These are phyloP conservation scores for Curvularia sp. DNA, from an alignment of 2,329 filamentous ascomycete species.

Conservation along the genomic window DNA sequence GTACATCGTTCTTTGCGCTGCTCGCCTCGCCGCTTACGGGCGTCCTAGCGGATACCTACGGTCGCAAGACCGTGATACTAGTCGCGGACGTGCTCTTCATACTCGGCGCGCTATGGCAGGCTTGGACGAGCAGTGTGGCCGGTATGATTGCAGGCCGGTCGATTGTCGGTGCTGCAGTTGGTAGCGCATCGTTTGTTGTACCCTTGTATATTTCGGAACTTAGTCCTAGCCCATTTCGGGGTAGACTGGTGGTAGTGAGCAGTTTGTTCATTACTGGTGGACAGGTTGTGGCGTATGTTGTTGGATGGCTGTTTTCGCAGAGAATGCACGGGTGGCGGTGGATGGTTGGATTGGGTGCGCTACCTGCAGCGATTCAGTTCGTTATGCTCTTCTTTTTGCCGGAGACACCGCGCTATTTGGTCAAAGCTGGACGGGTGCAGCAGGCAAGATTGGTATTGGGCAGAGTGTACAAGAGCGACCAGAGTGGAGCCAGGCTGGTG, in stretches of 20 bases:
- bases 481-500: constrained; percentile 54
- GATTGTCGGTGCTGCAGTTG: constrained; percentile 75
- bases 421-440: constrained; percentile 67
- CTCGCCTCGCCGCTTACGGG: constrained; percentile 63
- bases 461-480: constrained; percentile 64
- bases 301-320: constrained; percentile 75
- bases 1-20: constrained; percentile 64
- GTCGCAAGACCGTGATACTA: constrained; percentile 83
- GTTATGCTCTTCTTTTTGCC: constrained; percentile 75
- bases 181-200: constrained; percentile 79
- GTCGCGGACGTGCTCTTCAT: constrained; percentile 69
- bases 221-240: constrained; percentile 76
- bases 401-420: constrained; percentile 88
- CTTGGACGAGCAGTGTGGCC: constrained; percentile 63
- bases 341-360: constrained; percentile 86
- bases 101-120: constrained; percentile 70
- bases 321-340: constrained; percentile 75
- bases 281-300: constrained; percentile 85
- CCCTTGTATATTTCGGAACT: constrained; percentile 83
- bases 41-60: constrained; percentile 72
- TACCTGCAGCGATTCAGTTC: constrained; percentile 77
- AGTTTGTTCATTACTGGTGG: constrained; percentile 85
- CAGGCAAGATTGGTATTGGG: constrained; percentile 70
- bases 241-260: constrained; percentile 80
- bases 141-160: constrained; percentile 72